These are phyloP conservation scores for Saccharomyces hybrid DNA, from an alignment of 1,139 yeast genomes.

Conservation along the genomic window DNA sequence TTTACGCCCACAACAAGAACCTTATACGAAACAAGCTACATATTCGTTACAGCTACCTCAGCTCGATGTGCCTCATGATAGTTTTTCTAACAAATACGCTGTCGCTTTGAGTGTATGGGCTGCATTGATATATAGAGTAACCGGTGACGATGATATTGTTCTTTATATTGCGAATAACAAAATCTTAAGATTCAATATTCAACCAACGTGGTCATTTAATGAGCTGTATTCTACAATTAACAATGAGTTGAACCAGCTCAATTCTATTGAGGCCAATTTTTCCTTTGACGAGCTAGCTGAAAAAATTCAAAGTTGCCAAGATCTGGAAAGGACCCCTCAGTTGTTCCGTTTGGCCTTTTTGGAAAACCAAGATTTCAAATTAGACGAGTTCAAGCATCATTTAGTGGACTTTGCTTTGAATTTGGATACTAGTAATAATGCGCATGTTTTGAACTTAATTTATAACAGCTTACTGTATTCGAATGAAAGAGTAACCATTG, in stretches of 20 bases:
- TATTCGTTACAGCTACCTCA: slow-evolving; percentile 38
- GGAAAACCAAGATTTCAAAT: slow-evolving; percentile 11
- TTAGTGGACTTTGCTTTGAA: slow-evolving; percentile 25
- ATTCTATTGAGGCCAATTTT: slow-evolving; percentile 33
- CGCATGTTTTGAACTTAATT: slow-evolving; percentile 15
- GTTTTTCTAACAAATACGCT: slow-evolving; percentile 36
- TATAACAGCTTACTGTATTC: slow-evolving; percentile 76
- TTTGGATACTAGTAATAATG: slow-evolving; percentile 13
- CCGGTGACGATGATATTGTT: slow-evolving; percentile 94
- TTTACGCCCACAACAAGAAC: slow-evolving; percentile 67
- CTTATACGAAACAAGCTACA: slow-evolving; percentile 54
- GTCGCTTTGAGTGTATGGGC: slow-evolving; percentile 64
- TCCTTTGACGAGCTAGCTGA: slow-evolving; percentile 54
- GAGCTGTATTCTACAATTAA: slow-evolving; percentile 35
- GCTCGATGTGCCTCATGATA: slow-evolving; percentile 21
- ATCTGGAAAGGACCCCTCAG: slow-evolving; percentile 52
- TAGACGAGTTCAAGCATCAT: slow-evolving; percentile 23
- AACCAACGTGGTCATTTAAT: slow-evolving; percentile 46
- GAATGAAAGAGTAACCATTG: slow-evolving; percentile 55
- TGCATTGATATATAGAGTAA: slow-evolving; percentile 64
- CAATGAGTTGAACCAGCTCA: slow-evolving; percentile 35
- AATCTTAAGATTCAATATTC: slow-evolving; percentile 53
- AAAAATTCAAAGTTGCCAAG: slow-evolving; percentile 42
- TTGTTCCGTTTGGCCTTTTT: slow-evolving; percentile 39
- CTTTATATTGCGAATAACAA: slow-evolving; percentile 55